phyloP scores from a whole-genome alignment of 2,329 filamentous ascomycete genomes.

The Fusarium cyanostomum region DNA sequence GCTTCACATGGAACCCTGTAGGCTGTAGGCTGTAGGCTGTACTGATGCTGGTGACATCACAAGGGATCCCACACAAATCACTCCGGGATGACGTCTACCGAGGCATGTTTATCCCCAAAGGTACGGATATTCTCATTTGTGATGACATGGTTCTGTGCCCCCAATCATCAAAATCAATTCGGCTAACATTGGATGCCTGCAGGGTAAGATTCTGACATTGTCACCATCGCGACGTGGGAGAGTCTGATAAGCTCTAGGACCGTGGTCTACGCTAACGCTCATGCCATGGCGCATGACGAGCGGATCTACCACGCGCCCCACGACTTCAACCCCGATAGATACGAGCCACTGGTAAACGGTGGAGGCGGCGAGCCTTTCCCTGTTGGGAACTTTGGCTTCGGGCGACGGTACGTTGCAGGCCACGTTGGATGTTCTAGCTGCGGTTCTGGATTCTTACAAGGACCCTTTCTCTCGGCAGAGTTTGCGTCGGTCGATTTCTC shows the following conservation, averaged over 20 bases:
- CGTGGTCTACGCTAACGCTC: conserved; percentile 53
- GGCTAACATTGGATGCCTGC: conserved; percentile 7
- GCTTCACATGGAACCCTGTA: conserved; percentile 8
- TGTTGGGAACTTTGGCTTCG: conserved; percentile 48
- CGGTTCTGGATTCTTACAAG: conserved; percentile 1
- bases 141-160: background rate
- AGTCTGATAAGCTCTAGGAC: conserved; percentile 43
- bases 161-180: too few relatives aligned
- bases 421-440: background rate
- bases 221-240: conserved; percentile 10
- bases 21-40: background rate
- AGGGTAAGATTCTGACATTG: conserved; percentile 31
- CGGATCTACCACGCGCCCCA: conserved; percentile 53
- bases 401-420: conserved; percentile 40
- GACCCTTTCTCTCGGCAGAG: conserved; percentile 21
- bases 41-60: conserved; percentile 13
- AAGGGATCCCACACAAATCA: conserved; percentile 63
- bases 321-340: conserved; percentile 60
- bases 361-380: conserved; percentile 56
- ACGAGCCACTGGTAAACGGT: conserved; percentile 36
- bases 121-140: conserved; percentile 37
- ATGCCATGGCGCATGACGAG: conserved; percentile 55
- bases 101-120: conserved; percentile 66
- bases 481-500: conserved; percentile 47
- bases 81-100: conserved; percentile 65